phyloP scores from a whole-genome alignment of 176 grass and related monocot genomes.

The Aechmea fasciata region DNA sequence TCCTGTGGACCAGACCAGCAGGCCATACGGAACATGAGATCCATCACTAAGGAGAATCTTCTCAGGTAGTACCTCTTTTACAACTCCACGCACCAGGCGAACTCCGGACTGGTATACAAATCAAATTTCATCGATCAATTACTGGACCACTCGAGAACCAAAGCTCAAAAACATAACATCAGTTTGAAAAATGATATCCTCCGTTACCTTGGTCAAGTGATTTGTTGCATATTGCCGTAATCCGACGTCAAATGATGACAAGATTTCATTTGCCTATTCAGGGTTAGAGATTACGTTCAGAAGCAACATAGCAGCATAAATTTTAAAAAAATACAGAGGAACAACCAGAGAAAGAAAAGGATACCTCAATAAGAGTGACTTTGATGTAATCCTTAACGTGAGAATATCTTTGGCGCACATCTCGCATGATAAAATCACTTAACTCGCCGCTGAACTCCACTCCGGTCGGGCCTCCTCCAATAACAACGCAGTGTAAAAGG shows the following conservation, averaged over 20 bases:
- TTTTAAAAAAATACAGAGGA: background rate
- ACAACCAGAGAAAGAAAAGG: background rate
- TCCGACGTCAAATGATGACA: conserved; percentile 73
- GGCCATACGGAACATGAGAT: conserved; percentile 56
- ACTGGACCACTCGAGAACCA: background rate
- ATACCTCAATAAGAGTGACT: conserved; percentile 93
- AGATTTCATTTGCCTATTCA: conserved; percentile 67
- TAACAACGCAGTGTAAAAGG: conserved; percentile 78
- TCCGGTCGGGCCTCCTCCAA: conserved; percentile 82
- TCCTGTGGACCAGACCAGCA: conserved; percentile 89
- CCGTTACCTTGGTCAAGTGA: conserved; percentile 67
- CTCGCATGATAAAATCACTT: conserved; percentile 83
- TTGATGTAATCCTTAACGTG: conserved; percentile 86
- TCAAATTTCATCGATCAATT: background rate
- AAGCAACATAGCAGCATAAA: background rate
- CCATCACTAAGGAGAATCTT: conserved; percentile 60
- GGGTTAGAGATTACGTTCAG: background rate
- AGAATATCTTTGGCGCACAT: conserved; percentile 59
- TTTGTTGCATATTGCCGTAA: conserved; percentile 69
- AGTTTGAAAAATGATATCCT: background rate
- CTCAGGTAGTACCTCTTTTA: conserved; percentile 57
- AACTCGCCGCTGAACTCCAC: conserved; percentile 96
- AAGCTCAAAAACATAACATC: background rate
- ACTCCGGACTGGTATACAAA: conserved; percentile 58
- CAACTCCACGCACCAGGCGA: conserved; percentile 52